Percentiles rank a stretch among this genome's conserved stretches.
Evolutionary conservation across 257 asterid genomes (phyloP).

Genomic region (Cinchona pubescens): DNA sequence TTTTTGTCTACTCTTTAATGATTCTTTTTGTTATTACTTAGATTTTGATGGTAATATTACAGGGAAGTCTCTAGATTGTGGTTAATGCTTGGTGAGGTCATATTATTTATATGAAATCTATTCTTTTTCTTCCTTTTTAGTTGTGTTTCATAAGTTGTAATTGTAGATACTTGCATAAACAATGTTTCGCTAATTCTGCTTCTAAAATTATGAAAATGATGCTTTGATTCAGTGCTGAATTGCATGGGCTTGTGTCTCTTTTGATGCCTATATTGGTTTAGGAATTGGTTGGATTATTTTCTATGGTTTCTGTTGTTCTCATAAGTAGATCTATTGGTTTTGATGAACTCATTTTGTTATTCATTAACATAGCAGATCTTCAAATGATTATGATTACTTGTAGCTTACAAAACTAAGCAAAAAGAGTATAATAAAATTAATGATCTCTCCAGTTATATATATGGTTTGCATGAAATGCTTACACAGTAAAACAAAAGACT

Average conservation of each 20-base stretch:
- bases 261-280: slow-evolving; percentile 13
- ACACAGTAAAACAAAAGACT: too few relatives aligned
- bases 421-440: too few relatives aligned
- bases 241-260: background rate
- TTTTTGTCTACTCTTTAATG: slow-evolving; percentile 17
- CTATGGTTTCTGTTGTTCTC: slow-evolving; percentile 6
- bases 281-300: slow-evolving; percentile 1
- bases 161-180: background rate
- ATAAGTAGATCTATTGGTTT: slow-evolving; percentile 21
- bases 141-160: background rate
- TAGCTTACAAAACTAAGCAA: too few relatives aligned
- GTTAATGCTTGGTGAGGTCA: slow-evolving; percentile 4
- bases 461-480: too few relatives aligned
- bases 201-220: background rate
- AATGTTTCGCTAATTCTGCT: background rate
- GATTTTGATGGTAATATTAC: background rate
- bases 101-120: background rate
- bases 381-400: too few relatives aligned
- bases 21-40: slow-evolving; percentile 22
- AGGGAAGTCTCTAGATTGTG: background rate
- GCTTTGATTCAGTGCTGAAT: slow-evolving; percentile 11
- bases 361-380: background rate
- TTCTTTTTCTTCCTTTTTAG: background rate
- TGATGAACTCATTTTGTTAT: background rate
- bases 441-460: too few relatives aligned